A percentile compares a stretch with the other conserved stretches of the same genome.
Evolutionary conservation across 148 eudicot genomes (phyloP).

Genomic region (Rhododendron henanense): DNA sequence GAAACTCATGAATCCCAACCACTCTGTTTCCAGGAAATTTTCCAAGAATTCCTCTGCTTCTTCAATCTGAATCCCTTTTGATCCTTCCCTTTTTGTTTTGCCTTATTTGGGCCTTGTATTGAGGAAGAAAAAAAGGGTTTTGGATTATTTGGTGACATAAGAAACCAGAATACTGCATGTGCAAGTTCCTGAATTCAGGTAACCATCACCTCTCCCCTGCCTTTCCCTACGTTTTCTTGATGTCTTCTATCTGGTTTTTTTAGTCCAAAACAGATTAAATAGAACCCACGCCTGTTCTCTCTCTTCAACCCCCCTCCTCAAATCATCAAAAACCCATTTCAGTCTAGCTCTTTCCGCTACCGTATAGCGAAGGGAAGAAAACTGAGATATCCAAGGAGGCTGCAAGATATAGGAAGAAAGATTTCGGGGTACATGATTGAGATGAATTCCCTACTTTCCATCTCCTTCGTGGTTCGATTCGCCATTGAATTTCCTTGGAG

Average conservation of each 20-base stretch:
- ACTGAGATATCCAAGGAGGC: not conserved
- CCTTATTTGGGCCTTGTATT: conserved; percentile 7
- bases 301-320: not conserved
- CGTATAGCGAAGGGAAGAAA: not conserved
- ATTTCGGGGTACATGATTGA: not conserved
- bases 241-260: not conserved
- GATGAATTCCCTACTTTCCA: conserved; percentile 18
- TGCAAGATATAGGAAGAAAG: not conserved
- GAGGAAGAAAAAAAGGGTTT: not conserved
- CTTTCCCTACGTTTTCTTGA: not conserved
- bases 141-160: not conserved
- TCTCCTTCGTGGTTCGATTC: conserved; percentile 21
- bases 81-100: not conserved
- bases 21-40: not conserved
- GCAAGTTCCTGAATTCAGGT: conserved; percentile 1
- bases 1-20: not conserved
- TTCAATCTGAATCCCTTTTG: not conserved
- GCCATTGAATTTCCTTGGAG: conserved; percentile 12
- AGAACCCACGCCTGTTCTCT: not conserved
- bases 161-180: not conserved
- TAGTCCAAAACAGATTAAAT: not conserved
- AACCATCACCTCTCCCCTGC: not conserved
- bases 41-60: not conserved
- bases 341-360: not conserved
- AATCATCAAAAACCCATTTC: not conserved